Percentiles rank a stretch among this genome's conserved stretches.
phyloP scores from a whole-genome alignment of 441 rosid genomes.

The Biscutella laevigata region DNA sequence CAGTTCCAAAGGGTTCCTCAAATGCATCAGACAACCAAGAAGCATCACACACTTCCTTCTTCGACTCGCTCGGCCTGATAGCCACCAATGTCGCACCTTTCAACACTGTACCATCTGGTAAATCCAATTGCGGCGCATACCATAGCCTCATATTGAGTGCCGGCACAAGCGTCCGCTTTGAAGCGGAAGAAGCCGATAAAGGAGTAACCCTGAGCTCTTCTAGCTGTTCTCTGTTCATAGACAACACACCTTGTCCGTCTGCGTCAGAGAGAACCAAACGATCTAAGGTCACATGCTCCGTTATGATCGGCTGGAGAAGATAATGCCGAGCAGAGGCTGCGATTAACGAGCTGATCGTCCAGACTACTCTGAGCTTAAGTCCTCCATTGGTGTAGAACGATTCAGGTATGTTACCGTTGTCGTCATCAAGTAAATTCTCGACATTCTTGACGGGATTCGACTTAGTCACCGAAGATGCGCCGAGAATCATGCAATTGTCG shows the following conservation, averaged over 20 bases:
- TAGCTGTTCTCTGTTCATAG: slow-evolving; percentile 82
- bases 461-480: slow-evolving; percentile 50
- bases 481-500: slow-evolving; percentile 75
- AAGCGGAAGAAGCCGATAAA: slow-evolving; percentile 67
- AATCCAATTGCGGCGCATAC: slow-evolving; percentile 76
- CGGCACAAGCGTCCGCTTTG: slow-evolving; percentile 89
- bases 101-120: slow-evolving; percentile 65
- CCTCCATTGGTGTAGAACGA: slow-evolving; percentile 91
- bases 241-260: slow-evolving; percentile 79
- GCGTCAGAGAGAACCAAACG: slow-evolving; percentile 71
- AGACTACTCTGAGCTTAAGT: slow-evolving; percentile 78
- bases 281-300: slow-evolving; percentile 77
- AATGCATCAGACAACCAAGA: slow-evolving; percentile 71
- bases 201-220: slow-evolving; percentile 88
- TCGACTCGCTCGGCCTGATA: slow-evolving; percentile 64
- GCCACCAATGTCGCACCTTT: slow-evolving; percentile 94
- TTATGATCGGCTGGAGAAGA: slow-evolving; percentile 74
- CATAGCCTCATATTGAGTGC: slow-evolving; percentile 85
- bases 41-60: slow-evolving; percentile 53
- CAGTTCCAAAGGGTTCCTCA: slow-evolving; percentile 80
- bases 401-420: slow-evolving; percentile 80
- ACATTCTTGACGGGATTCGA: slow-evolving; percentile 8
- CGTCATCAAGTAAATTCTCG: slow-evolving; percentile 31
- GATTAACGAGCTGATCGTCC: slow-evolving; percentile 87
- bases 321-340: slow-evolving; percentile 93